These are phyloP conservation scores for Beauveria caledonica DNA, from an alignment of 2,329 filamentous ascomycete species.

Conservation along the genomic window DNA sequence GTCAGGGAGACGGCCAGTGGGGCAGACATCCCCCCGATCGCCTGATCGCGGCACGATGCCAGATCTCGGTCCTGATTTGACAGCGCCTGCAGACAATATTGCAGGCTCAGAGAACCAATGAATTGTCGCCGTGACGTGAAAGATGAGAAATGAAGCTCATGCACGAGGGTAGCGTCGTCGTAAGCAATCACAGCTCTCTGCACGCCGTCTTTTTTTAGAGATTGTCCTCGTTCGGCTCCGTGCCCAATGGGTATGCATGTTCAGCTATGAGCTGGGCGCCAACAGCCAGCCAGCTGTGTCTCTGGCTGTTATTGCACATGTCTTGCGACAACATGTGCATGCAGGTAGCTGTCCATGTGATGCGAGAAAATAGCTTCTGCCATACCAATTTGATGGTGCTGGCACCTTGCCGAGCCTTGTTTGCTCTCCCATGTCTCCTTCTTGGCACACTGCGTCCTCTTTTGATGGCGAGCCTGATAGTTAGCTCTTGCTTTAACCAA, in stretches of 20 bases:
- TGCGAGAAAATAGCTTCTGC: neutral
- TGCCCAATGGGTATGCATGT: too few species aligned
- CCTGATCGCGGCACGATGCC: slow-evolving; percentile 5
- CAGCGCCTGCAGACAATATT: neutral
- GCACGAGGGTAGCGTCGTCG: neutral
- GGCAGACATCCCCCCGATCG: slow-evolving; percentile 1
- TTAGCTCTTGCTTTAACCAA: neutral
- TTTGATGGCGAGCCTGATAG: neutral
- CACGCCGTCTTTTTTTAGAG: neutral
- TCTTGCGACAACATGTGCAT: neutral
- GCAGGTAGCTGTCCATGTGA: neutral
- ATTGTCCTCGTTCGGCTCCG: neutral
- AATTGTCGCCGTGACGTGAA: neutral
- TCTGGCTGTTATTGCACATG: neutral
- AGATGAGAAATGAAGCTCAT: neutral
- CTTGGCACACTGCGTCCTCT: neutral
- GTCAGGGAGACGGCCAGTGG: neutral
- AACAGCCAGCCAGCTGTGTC: neutral
- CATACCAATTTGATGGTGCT: neutral
- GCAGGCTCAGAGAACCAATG: neutral
- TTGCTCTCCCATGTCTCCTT: neutral
- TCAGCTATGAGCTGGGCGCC: neutral
- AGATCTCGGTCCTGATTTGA: slow-evolving; percentile 8
- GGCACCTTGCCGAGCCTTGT: neutral
- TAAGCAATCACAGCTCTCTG: too few species aligned